Evolutionary conservation across 495 filamentous ascomycete species (phyloP).

Genomic region (Lineolata rhizophorae): DNA sequence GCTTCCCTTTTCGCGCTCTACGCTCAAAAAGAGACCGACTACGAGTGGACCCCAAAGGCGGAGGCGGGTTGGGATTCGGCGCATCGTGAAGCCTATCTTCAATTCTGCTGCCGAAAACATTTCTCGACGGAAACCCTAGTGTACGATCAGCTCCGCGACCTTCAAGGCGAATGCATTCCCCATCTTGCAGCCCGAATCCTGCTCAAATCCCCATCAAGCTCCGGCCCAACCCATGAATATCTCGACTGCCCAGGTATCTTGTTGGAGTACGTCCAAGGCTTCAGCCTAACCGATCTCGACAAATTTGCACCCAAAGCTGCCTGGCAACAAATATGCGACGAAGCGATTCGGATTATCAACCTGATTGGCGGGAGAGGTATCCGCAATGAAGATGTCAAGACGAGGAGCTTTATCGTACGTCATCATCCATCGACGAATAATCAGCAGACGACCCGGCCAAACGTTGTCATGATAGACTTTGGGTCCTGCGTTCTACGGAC

Average conservation of each 20-base stretch:
- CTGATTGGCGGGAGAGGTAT: constrained; percentile 10
- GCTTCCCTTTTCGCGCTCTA: constrained; percentile 4
- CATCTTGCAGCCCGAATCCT: constrained; percentile 4
- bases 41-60: constrained; percentile 1
- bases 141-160: constrained; percentile 8
- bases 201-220: neutral
- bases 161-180: constrained; percentile 10
- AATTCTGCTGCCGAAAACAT: constrained; percentile 3
- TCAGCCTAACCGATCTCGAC: constrained; percentile 11
- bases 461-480: constrained; percentile 17
- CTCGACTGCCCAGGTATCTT: constrained; percentile 8
- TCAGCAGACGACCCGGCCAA: no score
- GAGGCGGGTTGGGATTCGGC: constrained; percentile 8
- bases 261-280: constrained; percentile 13
- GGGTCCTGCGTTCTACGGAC: constrained; percentile 12
- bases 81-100: constrained; percentile 10
- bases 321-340: constrained; percentile 14
- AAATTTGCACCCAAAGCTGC: constrained; percentile 4
- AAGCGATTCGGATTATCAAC: constrained; percentile 11
- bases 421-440: neutral
- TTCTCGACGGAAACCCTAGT: constrained; percentile 8
- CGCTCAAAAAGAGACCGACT: constrained; percentile 3
- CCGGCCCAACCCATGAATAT: constrained; percentile 2
- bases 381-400: constrained; percentile 13
- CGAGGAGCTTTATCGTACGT: constrained; percentile 14